Percentiles rank a stretch among this genome's conserved stretches.
These are phyloP conservation scores for Discostella stelligeroides DNA, from an alignment of 108 stramenopile genomes.

Conservation along the genomic window DNA sequence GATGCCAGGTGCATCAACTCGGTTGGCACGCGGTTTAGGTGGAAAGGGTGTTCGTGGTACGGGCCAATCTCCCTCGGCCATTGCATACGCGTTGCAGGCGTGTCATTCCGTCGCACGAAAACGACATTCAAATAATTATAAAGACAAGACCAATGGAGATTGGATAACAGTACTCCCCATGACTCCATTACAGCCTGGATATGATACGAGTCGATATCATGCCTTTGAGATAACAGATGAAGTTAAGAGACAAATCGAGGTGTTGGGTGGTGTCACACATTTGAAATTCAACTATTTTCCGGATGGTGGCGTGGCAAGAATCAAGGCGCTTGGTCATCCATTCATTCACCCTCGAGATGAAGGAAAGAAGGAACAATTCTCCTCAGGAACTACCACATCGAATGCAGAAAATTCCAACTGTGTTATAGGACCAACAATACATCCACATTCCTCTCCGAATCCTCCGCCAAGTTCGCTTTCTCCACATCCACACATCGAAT, in stretches of 20 bases:
- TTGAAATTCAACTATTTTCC: slow-evolving; percentile 73
- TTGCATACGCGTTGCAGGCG: slow-evolving; percentile 59
- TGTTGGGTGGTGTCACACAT: slow-evolving; percentile 45
- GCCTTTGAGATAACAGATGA: slow-evolving; percentile 50
- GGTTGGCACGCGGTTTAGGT: slow-evolving; percentile 48
- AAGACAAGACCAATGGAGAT: slow-evolving; percentile 18
- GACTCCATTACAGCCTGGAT: slow-evolving; percentile 76
- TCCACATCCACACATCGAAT: slow-evolving; percentile 51
- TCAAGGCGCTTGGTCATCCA: slow-evolving; percentile 63
- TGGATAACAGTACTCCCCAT: slow-evolving; percentile 72
- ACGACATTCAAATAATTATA: slow-evolving; percentile 1
- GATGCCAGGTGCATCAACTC: slow-evolving; percentile 61
- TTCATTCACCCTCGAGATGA: slow-evolving; percentile 3
- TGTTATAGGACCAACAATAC: slow-evolving; percentile 17
- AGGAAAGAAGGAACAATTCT: no score
- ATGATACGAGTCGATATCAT: slow-evolving; percentile 75
- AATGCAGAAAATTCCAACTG: no score
- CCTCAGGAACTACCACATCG: no score
- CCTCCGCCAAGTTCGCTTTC: slow-evolving; percentile 22
- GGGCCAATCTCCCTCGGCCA: slow-evolving; percentile 53
- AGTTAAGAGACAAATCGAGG: slow-evolving; percentile 10
- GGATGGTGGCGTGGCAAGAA: slow-evolving; percentile 92
- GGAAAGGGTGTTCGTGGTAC: slow-evolving; percentile 73
- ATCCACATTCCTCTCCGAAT: slow-evolving; percentile 39
- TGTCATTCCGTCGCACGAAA: slow-evolving; percentile 32